Conservation (phyloP, 2,329 filamentous ascomycete species). For the Cytospora chrysosperma region DNA sequence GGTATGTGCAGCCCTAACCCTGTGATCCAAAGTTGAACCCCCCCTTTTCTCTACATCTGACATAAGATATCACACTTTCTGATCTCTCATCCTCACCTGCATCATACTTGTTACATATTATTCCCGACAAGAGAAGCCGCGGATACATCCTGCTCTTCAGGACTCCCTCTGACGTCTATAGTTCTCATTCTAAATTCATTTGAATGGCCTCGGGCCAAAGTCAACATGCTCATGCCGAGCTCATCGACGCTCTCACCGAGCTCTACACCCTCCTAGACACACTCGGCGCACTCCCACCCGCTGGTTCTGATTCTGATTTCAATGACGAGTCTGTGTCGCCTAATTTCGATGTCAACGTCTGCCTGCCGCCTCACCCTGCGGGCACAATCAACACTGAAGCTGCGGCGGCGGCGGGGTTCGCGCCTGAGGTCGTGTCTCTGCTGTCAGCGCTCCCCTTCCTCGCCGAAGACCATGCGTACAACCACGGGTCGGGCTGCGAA, state of each 20-base stretch:
- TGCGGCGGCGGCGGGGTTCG: background rate
- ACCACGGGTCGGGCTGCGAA: background rate
- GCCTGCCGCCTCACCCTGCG: background rate
- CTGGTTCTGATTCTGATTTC: background rate
- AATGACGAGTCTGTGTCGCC: background rate
- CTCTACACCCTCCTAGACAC: background rate
- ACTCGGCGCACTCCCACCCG: background rate
- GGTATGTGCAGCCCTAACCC: too few species aligned
- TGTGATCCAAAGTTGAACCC: too few species aligned
- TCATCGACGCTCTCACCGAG: background rate
- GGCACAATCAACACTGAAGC: background rate
- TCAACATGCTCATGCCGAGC: background rate
- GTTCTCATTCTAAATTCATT: too few species aligned
- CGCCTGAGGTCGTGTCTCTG: background rate
- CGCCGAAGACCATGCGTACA: background rate
- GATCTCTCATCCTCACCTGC: background rate
- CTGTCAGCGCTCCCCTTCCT: background rate
- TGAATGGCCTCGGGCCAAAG: background rate
- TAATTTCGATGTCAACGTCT: background rate
- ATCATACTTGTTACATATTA: background rate
- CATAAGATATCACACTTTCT: background rate
- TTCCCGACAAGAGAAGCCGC: background rate
- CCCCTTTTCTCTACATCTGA: too few species aligned
- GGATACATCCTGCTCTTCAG: background rate
- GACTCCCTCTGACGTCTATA: background rate